Evolutionary conservation across 768 basidiomycete species (phyloP), one percentile per base, ranked within the genome.

Genomic region (Lentinula boryana): DNA sequence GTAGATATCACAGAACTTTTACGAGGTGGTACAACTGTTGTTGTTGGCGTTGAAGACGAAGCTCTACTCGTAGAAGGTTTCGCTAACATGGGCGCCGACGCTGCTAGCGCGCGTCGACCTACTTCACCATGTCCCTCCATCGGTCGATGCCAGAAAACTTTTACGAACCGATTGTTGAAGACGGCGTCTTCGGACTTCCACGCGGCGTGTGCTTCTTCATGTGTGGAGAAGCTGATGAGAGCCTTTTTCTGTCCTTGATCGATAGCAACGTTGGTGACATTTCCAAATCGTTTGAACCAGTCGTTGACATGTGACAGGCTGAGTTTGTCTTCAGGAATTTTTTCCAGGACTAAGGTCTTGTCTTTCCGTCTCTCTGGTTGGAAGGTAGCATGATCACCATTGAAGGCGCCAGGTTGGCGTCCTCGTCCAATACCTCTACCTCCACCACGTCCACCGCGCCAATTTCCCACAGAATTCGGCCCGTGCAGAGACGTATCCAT

Each of bases 131-230:
- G 91, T 0, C 95, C 95, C 58, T 91, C 91, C 85, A 95, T 84
- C 6, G 93, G 94, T 61, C 90, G 81, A 74, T 96, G 93, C 94
- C 95, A 97, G 67, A 96, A 93, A 36, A 97, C 80, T 73, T 95
- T 96, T 65, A 97, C 95, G 71, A 97, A 97, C 54, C 95, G 85
- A 66, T 95, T 95, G 10, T 85, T 86, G 68, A 97, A 97, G 13
- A 97, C 89, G n/a, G 95, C 93, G 63, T 96, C 93, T 72, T 95
- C 91, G 27, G 87, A 86, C 71, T 91, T 92, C 91, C 95, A 94
- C 1, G 95, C 95, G 12, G 84, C 82, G 67, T 89, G 85, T 0
- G 95, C 95, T 67, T 95, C 90, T 21, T 82, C 83, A 69, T 95
- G 93, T 8, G 79, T 83, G 36, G 84, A 80, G 72, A 97, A 98